Evolutionary conservation across 768 basidiomycete species (phyloP), one percentile per base, ranked within the genome.

Genomic region (Hericium erinaceus): DNA sequence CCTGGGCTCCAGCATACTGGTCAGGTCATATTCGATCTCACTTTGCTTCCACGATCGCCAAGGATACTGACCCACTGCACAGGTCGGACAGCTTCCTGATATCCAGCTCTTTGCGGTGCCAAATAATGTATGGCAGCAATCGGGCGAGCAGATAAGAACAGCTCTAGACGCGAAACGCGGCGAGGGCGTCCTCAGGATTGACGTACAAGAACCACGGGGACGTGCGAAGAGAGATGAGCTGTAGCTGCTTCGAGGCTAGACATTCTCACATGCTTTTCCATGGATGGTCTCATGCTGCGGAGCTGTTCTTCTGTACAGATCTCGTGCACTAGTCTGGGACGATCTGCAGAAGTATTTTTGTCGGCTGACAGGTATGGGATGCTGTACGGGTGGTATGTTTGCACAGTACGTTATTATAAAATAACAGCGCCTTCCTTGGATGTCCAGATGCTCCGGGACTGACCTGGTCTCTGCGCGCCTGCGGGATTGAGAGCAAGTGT

Each of bases 181-280:
- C 39, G 60, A 63, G 18, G 62, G 62, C 24, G 56, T 63, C 37
- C 52, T 63, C 24, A 55, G 53, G 33, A 55, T 63, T 24, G 62
- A 63, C 3, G 52, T 61, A 12, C 62, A 63, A 56, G 60, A 57
- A 51, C 62, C 60, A 9, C 52, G 53, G 39, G 24, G 11, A 46
- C 55, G 62, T 51, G 33, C 50, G n/a, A 61, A 59, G 48, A 55
- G 57, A 61, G 62, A 59, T 57, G 11, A 56, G 57, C 38, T 40
- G 12, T 8, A 15, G 22, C 50, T 11, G 15, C 24, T 41, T 28
- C 49, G 48, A 52, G 51, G 39, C 33, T 28, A 49, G 48, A 46
- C 41, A 18, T 33, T 33, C 33, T 33, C 33, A 33, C 33, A 33
- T 7, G 33, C 33, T 10, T 8, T 33, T 33, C 33, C 33, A 33